These are phyloP conservation scores for Arabidopsis suecica DNA, from an alignment of 345 rosid species.

Conservation along the genomic window DNA sequence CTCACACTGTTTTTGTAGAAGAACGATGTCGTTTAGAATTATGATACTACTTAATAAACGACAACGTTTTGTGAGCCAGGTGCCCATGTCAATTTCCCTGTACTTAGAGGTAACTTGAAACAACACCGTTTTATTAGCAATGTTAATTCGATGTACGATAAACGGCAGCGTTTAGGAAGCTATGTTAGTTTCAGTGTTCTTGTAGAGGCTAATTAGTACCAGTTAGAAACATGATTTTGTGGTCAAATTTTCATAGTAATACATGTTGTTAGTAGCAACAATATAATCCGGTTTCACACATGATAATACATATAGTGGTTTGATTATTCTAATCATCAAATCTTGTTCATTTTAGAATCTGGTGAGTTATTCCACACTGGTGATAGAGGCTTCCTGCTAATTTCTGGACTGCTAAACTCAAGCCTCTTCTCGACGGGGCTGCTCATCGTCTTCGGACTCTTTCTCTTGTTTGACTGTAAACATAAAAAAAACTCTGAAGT, in stretches of 20 bases:
- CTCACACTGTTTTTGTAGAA: no score
- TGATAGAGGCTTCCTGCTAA: constrained; percentile 35
- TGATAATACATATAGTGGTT: constrained; percentile 29
- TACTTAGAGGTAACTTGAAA: no score
- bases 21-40: no score
- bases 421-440: constrained; percentile 40
- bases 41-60: neutral
- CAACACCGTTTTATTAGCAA: no score
- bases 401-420: constrained; percentile 43
- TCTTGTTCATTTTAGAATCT: constrained; percentile 26
- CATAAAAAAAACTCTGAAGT: neutral
- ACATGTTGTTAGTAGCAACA: constrained; percentile 25
- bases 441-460: constrained; percentile 40
- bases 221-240: neutral
- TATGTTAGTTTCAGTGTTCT: neutral
- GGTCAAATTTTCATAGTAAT: neutral
- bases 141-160: no score
- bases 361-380: constrained; percentile 39
- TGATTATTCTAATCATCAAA: neutral
- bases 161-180: neutral
- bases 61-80: neutral
- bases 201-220: neutral
- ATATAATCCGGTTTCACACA: constrained; percentile 24
- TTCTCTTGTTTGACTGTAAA: constrained; percentile 46
- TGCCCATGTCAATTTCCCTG: no score